These are phyloP conservation scores for Hymenoscyphus infarciens DNA, from an alignment of 2,329 filamentous ascomycete genomes.

Conservation along the genomic window DNA sequence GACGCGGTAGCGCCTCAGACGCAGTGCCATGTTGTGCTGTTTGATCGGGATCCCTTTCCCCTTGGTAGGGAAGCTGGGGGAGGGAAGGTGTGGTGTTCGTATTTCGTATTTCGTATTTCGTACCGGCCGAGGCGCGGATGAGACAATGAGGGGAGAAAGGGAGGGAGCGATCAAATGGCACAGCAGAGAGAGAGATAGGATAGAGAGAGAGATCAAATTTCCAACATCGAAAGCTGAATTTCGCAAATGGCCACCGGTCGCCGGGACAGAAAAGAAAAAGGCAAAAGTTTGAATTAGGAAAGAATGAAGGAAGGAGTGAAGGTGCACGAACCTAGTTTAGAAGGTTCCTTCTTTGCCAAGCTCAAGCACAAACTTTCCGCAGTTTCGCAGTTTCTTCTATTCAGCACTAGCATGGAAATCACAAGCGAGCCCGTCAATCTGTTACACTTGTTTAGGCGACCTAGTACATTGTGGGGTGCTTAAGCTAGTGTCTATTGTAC, in stretches of 20 bases:
- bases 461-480: background rate
- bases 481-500: background rate
- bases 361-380: background rate
- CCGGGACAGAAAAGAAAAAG: conserved; percentile 1
- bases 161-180: background rate
- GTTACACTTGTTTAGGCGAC: background rate
- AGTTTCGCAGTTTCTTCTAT: too few relatives aligned
- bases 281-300: background rate
- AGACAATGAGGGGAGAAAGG: background rate
- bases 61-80: background rate
- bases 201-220: background rate
- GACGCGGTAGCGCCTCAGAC: conserved; percentile 58
- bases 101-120: conserved; percentile 4
- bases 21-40: conserved; percentile 46
- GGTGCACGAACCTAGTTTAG: background rate
- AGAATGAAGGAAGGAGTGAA: background rate
- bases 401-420: background rate
- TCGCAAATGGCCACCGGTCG: background rate
- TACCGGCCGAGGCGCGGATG: background rate
- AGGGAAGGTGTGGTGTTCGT: background rate
- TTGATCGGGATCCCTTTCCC: background rate
- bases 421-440: background rate
- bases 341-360: background rate
- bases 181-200: background rate
- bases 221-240: background rate